Evolutionary conservation across 768 basidiomycete species (phyloP), one percentile per base, ranked within the genome.

Genomic region (Plicaturopsis crispa): DNA sequence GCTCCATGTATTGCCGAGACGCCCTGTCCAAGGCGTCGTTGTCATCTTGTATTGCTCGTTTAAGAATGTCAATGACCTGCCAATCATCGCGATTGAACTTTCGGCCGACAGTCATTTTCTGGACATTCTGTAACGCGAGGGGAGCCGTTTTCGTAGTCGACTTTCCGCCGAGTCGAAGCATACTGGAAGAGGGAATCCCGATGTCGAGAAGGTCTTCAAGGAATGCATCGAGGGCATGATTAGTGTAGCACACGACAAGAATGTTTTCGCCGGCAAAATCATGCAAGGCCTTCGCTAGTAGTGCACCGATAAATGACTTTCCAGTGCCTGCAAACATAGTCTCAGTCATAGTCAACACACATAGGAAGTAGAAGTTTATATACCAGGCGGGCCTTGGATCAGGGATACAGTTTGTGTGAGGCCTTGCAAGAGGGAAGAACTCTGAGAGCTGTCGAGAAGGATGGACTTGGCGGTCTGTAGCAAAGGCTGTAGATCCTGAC

Each of bases 331-430:
- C 18, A 17, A 24, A 14, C 26, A 28, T 8, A 8, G 14, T 28
- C 10, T 8, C 26, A 28, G 26, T 28, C 26, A 28, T 28, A 28
- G 10, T 28, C 26, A 28, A 14, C 26, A 8, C 26, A 28, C 10
- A 28, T 8, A 28, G 14, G 10, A 44, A 28, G 6, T 24, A 18
- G 11, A 22, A 33, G 17, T 6, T 3, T 7, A 52, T 66, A 16
- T 54, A 80, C 81, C 81, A 28, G 81, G 81, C 0, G 81, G 82
- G 1, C 81, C 82, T 59, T 84, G 81, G 21, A 84, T 77, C 7
- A 84, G 48, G 1, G 78, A 71, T 2, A 84, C 61, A 4, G 50
- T 57, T 42, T 80, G 78, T 0, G 66, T 72, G 4, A 84, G 59
- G 6, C 76, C 75, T 0, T 69, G 52, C 2, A 80, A 48, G 4